Base-by-base conservation (phyloP, 768 basidiomycete genomes). In the Boletus edulis region DNA sequence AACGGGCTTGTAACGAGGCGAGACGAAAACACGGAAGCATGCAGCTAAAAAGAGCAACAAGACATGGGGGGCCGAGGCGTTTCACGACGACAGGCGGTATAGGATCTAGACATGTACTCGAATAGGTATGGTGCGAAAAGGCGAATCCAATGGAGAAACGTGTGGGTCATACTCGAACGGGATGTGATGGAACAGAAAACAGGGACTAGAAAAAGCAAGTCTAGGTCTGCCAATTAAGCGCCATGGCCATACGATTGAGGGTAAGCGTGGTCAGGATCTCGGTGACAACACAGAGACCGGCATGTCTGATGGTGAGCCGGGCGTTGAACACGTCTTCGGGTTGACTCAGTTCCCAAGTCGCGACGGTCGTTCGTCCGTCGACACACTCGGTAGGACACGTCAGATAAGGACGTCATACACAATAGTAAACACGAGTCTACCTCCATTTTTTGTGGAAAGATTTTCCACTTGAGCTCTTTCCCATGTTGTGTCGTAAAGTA, bases 231-330 rank as follows among this genome's bases (percentile, higher is more conserved):
- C 89, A 91, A 52, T 75, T 76, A 32, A 89, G 67, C 24, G 74
- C 72, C 55, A 78, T 76, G 27, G 86, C 80, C 78, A 91, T 87
- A 32, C 86, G 83, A 66, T 89, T 89, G 47, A 92, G 75, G 47
- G 80, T 78, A 52, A 92, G 79, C 4, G 87, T 88, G 11, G 89
- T 86, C 61, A 91, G 68, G 60, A 92, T 82, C 68, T 92, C 90
- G 10, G 89, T 92, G 53, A 89, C 77, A 55, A 89, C 66, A 22
- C 78, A 69, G 51, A 91, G 77, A 41, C 81, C 85, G 31, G 80
- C 70, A 13, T 79, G 75, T 59, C 74, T 80, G 64, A 92, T 74
- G 17, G 79, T 82, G 47, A 91, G 72, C 47, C 78, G 76, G 5
- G 87, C 88, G 56, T 77, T 73, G 69, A 79, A 82, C 15, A 82